phyloP scores from a whole-genome alignment of 192 early-diverging fungal genomes.

The Coemansia sp. region DNA sequence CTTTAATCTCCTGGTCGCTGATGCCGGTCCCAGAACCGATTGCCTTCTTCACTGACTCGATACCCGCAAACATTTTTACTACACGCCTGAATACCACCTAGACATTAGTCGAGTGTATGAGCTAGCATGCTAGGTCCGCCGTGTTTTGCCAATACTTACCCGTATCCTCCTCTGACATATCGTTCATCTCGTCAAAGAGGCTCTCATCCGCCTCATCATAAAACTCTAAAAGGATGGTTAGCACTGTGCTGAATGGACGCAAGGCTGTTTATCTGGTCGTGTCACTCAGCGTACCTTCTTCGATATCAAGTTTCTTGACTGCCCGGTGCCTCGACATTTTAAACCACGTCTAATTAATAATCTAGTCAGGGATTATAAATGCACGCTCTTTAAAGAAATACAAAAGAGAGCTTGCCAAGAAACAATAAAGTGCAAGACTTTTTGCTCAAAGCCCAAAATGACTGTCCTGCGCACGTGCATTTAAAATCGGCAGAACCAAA shows the following conservation, averaged over 20 bases:
- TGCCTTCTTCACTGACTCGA: slow-evolving; percentile 57
- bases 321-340: slow-evolving; percentile 52
- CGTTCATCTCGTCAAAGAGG: slow-evolving; percentile 42
- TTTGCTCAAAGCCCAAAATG: neutral
- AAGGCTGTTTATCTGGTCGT: neutral
- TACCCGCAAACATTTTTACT: slow-evolving; percentile 56
- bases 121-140: too few species aligned
- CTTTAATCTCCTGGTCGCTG: slow-evolving; percentile 63
- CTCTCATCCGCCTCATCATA: slow-evolving; percentile 39
- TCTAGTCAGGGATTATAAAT: neutral
- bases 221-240: slow-evolving; percentile 26
- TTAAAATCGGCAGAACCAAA: neutral
- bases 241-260: neutral
- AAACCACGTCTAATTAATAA: slow-evolving; percentile 1
- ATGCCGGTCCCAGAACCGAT: slow-evolving; percentile 59
- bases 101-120: neutral
- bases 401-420: neutral
- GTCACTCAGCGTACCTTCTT: slow-evolving; percentile 31
- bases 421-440: slow-evolving; percentile 3
- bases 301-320: slow-evolving; percentile 41
- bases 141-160: slow-evolving; percentile 14
- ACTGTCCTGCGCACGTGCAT: neutral
- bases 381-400: neutral
- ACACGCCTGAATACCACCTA: slow-evolving; percentile 2
- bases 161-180: slow-evolving; percentile 48